Evolutionary conservation across 306 rosid genomes (phyloP).

Genomic region (Prunus salicina): DNA sequence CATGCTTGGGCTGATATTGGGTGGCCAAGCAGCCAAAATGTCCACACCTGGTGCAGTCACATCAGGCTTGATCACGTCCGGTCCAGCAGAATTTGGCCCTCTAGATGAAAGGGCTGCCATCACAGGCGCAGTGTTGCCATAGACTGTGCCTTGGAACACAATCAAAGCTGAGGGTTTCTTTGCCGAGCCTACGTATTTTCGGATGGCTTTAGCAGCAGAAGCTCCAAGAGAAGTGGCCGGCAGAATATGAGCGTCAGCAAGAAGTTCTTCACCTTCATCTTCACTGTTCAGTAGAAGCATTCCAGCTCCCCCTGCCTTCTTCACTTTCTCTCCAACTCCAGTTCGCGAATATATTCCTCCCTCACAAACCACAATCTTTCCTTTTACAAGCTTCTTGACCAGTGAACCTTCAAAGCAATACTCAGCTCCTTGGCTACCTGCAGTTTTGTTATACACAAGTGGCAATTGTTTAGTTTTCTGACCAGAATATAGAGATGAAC

Average conservation of each 20-base stretch:
- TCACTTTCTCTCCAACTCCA: conserved; percentile 59
- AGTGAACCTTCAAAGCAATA: conserved; percentile 46
- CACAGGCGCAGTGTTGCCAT: conserved; percentile 50
- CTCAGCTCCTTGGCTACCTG: conserved; percentile 42
- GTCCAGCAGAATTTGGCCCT: conserved; percentile 54
- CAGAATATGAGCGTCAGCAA: conserved; percentile 59
- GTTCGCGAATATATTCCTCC: conserved; percentile 44
- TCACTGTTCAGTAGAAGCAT: conserved; percentile 52
- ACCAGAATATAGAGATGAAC: conserved; percentile 55
- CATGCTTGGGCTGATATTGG: conserved; percentile 41
- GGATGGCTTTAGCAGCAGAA: conserved; percentile 40
- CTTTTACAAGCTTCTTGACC: conserved; percentile 36
- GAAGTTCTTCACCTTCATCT: conserved; percentile 56
- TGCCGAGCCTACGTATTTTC: conserved; percentile 19
- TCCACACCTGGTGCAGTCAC: conserved; percentile 80
- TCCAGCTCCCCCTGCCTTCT: conserved; percentile 57
- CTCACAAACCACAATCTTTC: conserved; percentile 67
- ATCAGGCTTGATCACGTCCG: conserved; percentile 66
- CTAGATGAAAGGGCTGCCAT: conserved; percentile 76
- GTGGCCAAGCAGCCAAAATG: conserved; percentile 78
- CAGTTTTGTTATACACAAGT: conserved; percentile 50
- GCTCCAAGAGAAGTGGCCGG: conserved; percentile 68
- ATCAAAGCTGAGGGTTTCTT: conserved; percentile 47
- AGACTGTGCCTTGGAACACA: conserved; percentile 48
- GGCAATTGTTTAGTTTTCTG: conserved; percentile 37